Evolutionary conservation across 768 basidiomycete species (phyloP), one percentile per base, ranked within the genome.

Genomic region (Suillus spraguei): DNA sequence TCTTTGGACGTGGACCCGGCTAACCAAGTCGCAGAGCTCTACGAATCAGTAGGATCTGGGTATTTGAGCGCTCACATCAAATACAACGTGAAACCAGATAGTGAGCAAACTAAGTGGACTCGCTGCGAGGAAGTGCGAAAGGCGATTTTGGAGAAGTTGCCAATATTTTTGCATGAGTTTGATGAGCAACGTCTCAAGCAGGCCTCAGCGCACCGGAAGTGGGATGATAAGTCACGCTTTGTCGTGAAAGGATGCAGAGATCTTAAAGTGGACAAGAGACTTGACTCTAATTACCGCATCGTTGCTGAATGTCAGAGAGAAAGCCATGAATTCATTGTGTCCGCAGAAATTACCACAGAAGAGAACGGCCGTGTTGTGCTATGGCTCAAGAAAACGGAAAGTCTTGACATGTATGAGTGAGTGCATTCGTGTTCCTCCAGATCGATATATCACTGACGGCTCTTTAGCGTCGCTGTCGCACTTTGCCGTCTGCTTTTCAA

Each of bases 161-260:
- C 92, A 1, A 80, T 98, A 33, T 97, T 97, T 79, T 79, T 97
- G 6, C 88, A 95, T 56, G 95, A 96, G 69, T 90, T 94, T 63
- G 84, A 83, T 2, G 86, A 88, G 70, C 78, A 87, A 4, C 63
- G 64, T 52, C 80, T 78, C 32, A 82, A 85, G 0, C 76, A 78
- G 38, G 81, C 90, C 16, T 2, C 60, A 10, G 79, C 84, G 1
- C 85, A 80, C 66, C 80, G 75, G 38, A 89, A 88, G 87, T 74
- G 91, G 50, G 85, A 80, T 39, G 76, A 81, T 4, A 79, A 80
- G 16, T 77, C 76, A 39, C 86, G 89, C 65, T 90, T 91, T 68
- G 71, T 85, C 20, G 90, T 90, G 61, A 87, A 80, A 64, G 81
- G 81, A 8, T 91, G 84, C 68, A 84, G 83, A 13, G 87, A 85